A percentile compares a stretch with the other conserved stretches of the same genome.
These are phyloP conservation scores for Setomelanomma holmii DNA, from an alignment of 2,329 filamentous ascomycete genomes.

Conservation along the genomic window DNA sequence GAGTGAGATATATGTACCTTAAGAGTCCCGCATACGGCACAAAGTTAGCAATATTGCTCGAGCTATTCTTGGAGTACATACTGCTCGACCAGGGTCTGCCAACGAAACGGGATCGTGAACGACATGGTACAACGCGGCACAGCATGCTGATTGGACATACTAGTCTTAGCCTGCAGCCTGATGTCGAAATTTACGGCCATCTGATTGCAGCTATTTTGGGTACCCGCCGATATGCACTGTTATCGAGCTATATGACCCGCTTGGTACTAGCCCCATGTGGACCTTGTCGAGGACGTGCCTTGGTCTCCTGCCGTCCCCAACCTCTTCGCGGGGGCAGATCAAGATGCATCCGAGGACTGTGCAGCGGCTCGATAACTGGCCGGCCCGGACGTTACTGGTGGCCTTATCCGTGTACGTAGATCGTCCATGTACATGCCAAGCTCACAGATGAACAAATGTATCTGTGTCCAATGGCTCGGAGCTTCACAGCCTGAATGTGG, in stretches of 20 bases:
- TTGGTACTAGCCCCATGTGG: constrained; percentile 28
- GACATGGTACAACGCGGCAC: constrained; percentile 29
- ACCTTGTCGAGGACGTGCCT: constrained; percentile 28
- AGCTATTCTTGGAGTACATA: constrained; percentile 58
- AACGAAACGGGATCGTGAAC: constrained; percentile 38
- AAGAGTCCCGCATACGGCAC: constrained; percentile 52
- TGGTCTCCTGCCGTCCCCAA: constrained; percentile 30
- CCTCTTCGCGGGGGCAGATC: constrained; percentile 36
- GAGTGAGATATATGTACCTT: constrained; percentile 53
- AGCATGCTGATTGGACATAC: constrained; percentile 38
- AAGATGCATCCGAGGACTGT: constrained; percentile 35
- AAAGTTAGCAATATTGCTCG: constrained; percentile 50
- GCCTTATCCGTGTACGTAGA: constrained; percentile 42
- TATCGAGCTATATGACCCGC: constrained; percentile 42
- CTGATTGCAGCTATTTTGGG: constrained; percentile 49
- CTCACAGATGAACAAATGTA: constrained; percentile 25
- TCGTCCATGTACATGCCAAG: constrained; percentile 44
- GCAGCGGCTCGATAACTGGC: constrained; percentile 51
- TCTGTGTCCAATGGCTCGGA: constrained; percentile 23
- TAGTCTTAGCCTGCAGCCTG: constrained; percentile 32
- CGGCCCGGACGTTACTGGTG: constrained; percentile 48
- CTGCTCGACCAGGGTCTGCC: constrained; percentile 36
- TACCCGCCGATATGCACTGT: constrained; percentile 38
- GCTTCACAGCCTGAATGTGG: constrained; percentile 28
- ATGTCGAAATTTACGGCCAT: constrained; percentile 46